Evolutionary conservation across 163 green algal species (phyloP).

Genomic region (Trebouxia gelatinosa): DNA sequence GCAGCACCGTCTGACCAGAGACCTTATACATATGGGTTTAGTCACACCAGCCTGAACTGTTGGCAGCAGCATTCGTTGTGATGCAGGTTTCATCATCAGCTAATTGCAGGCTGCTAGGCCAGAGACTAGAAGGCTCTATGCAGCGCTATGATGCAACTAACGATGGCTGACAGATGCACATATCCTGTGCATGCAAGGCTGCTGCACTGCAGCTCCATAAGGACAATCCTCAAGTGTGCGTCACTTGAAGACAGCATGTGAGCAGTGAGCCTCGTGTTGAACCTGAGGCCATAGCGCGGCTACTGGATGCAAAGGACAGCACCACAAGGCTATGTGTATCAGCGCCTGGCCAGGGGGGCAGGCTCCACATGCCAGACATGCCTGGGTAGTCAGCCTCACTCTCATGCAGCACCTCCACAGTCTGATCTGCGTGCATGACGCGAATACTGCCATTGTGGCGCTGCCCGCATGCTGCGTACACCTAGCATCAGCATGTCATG

Average conservation of each 20-base stretch:
- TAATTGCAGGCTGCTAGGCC: too few species aligned
- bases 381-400: slow-evolving; percentile 27
- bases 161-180: too few species aligned
- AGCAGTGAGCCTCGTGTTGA: too few species aligned
- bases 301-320: slow-evolving; percentile 33
- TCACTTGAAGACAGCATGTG: too few species aligned
- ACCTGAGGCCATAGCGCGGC: slow-evolving; percentile 26
- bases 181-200: too few species aligned
- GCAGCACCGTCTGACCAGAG: too few species aligned
- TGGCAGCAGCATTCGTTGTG: too few species aligned
- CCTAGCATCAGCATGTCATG: slow-evolving; percentile 12
- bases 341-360: not conserved
- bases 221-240: not conserved
- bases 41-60: too few species aligned
- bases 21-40: too few species aligned
- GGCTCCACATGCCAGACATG: slow-evolving; percentile 28
- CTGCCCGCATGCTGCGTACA: slow-evolving; percentile 19
- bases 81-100: too few species aligned
- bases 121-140: too few species aligned
- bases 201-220: not conserved
- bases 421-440: not conserved
- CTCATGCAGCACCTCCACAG: slow-evolving; percentile 21
- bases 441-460: slow-evolving; percentile 22
- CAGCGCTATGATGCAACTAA: too few species aligned
- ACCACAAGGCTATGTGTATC: slow-evolving; percentile 22